A percentile compares a stretch with the other conserved stretches of the same genome.
Conservation (phyloP, 352 stramenopile genomes). For the Globisporangium nunn region DNA sequence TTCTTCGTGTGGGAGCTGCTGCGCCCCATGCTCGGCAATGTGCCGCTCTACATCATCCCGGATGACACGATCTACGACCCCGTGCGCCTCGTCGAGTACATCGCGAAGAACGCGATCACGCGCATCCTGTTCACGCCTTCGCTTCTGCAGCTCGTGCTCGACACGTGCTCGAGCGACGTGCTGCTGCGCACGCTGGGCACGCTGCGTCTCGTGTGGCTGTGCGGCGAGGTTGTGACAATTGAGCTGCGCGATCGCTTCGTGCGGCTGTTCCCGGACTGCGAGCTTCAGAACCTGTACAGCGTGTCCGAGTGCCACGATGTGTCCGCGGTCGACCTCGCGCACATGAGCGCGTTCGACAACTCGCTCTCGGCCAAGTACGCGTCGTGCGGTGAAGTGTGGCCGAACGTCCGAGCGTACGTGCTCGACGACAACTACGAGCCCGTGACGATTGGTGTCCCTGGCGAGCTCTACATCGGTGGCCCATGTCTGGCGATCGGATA, state of each 20-base stretch:
- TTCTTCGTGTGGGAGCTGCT: slow-evolving; percentile 95
- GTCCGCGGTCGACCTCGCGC: slow-evolving; percentile 68
- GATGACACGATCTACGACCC: slow-evolving; percentile 91
- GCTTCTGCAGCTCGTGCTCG: slow-evolving; percentile 84
- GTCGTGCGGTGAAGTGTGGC: slow-evolving; percentile 83
- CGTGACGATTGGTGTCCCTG: slow-evolving; percentile 58
- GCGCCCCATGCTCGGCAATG: slow-evolving; percentile 85
- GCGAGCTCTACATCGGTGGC: slow-evolving; percentile 85
- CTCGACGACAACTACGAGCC: slow-evolving; percentile 65
- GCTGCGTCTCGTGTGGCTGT: slow-evolving; percentile 88
- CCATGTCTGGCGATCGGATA: slow-evolving; percentile 83
- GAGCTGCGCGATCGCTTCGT: slow-evolving; percentile 85
- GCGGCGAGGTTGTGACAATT: slow-evolving; percentile 90
- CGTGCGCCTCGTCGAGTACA: slow-evolving; percentile 64
- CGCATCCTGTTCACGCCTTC: slow-evolving; percentile 92
- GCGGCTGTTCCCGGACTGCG: slow-evolving; percentile 71
- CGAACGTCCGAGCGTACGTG: slow-evolving; percentile 72
- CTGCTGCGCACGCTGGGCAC: slow-evolving; percentile 52
- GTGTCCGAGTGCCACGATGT: slow-evolving; percentile 93
- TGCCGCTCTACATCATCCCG: slow-evolving; percentile 88
- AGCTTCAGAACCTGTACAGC: slow-evolving; percentile 91
- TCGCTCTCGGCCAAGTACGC: slow-evolving; percentile 80
- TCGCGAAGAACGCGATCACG: slow-evolving; percentile 76
- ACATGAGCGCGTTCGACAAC: slow-evolving; percentile 68
- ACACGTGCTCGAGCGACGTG: slow-evolving; percentile 48